These are phyloP conservation scores for Stylonectria norvegica DNA, from an alignment of 2,329 filamentous ascomycete genomes.

Conservation along the genomic window DNA sequence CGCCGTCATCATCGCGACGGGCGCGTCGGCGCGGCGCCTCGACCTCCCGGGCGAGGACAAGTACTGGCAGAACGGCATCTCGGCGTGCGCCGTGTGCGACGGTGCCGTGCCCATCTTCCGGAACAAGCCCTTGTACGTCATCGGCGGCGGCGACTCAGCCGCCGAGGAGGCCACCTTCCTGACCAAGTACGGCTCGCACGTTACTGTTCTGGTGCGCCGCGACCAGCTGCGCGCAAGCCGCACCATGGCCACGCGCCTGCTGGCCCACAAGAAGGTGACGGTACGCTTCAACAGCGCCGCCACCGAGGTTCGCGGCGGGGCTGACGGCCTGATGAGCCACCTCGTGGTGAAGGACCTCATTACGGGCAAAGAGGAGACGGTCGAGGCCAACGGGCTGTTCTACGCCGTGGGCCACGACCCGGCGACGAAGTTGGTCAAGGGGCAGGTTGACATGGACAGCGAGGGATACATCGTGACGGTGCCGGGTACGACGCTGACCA, in stretches of 20 bases:
- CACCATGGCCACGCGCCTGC: conserved; percentile 85
- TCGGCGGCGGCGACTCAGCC: conserved; percentile 93
- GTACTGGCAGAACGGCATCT: conserved; percentile 97
- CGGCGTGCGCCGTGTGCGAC: conserved; percentile 95
- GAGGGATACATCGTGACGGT: conserved; percentile 90
- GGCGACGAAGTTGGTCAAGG: conserved; percentile 86
- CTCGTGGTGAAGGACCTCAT: conserved; percentile 76
- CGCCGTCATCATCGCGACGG: conserved; percentile 89
- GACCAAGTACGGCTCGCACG: conserved; percentile 94
- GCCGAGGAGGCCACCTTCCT: conserved; percentile 97
- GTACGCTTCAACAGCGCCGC: conserved; percentile 82
- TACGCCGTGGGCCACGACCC: conserved; percentile 98
- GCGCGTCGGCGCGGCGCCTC: conserved; percentile 83
- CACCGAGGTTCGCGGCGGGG: conserved; percentile 79
- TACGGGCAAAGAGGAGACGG: conserved; percentile 74
- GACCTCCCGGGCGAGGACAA: conserved; percentile 83
- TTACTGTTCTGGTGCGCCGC: conserved; percentile 87
- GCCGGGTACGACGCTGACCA: conserved; percentile 85
- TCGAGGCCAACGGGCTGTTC: conserved; percentile 89
- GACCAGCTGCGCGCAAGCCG: conserved; percentile 84
- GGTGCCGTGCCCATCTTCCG: conserved; percentile 96
- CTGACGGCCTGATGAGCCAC: conserved; percentile 83
- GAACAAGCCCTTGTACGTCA: conserved; percentile 91
- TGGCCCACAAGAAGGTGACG: conserved; percentile 83
- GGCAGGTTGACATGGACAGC: conserved; percentile 79